Evolutionary conservation across 305 asterid genomes (phyloP).

Genomic region (Solanum hybrid): DNA sequence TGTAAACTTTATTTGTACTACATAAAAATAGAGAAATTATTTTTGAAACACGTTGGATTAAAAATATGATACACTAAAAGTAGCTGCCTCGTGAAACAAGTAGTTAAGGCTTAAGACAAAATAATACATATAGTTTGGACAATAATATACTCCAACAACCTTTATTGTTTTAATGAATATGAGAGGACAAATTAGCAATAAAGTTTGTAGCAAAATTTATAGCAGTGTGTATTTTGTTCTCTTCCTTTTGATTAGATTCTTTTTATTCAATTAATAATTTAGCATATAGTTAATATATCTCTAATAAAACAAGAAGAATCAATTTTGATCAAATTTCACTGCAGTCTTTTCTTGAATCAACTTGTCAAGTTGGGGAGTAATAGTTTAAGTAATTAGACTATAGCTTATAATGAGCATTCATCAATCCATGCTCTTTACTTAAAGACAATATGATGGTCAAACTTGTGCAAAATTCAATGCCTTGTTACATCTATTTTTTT

Average conservation of each 20-base stretch:
- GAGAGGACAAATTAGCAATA: not conserved
- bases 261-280: not conserved
- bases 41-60: not conserved
- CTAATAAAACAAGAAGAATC: not conserved
- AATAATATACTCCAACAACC: not conserved
- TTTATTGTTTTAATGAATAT: not conserved
- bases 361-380: not conserved
- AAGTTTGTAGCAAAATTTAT: not conserved
- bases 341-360: conserved; percentile 30
- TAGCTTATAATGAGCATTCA: not conserved
- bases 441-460: not conserved
- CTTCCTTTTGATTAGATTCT: not conserved
- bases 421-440: not conserved
- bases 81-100: not conserved
- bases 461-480: not conserved
- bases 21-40: not conserved
- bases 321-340: conserved; percentile 13
- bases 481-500: not conserved
- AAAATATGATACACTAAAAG: not conserved
- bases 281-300: not conserved
- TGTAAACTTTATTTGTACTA: not conserved
- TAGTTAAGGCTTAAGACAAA: not conserved
- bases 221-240: not conserved
- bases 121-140: not conserved
- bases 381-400: not conserved